Evolutionary conservation across 176 grass and related monocot genomes (phyloP), one percentile per base, ranked within the genome.

Genomic region (Musa schizocarpa): DNA sequence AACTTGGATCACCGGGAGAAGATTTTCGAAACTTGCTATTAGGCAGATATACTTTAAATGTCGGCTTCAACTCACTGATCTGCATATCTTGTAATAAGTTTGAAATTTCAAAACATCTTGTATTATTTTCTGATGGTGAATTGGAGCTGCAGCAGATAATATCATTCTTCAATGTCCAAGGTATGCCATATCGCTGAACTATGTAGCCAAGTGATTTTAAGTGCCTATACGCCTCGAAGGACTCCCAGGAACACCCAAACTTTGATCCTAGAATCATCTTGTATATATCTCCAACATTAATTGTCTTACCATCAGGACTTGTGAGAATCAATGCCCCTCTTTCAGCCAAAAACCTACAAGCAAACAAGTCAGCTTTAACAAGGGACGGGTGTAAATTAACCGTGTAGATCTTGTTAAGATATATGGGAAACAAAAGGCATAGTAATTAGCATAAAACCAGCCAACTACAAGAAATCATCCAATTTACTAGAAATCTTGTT

Each of bases 11-110:
- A 59, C 95, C 86, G 19, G 90, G 90, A 54, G 79, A 72, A 57
- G 95, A 85, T 81, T 98, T 98, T 64, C 80, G 91, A 68, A 98
- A 98, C 71, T 87, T 89, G 82, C 88, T 98, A 65, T 93, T 98
- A 24, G 95, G 95, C 21, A 74, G 72, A 85, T 93, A 81, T 12
- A 98, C 77, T 69, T 89, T 63, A 82, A 86, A 98, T 9, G 74
- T 76, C 74, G 82, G 88, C 87, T 70, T 80, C 63, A 86, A 75
- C 24, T 68, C 72, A 69, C 77, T 53, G 43, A 89, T 74, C 8
- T 84, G 81, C 82, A 94, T 78, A 68, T 78, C 70, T 59, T 89
- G 73, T 59, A 98, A 63, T n/a, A 65, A 74, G 68, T 72, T 68
- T 1, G 54, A 72, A 80, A 54, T 85, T 51, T 19, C 23, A 75